Percentiles rank a stretch among this genome's conserved stretches.
These are phyloP conservation scores for Euclidium syriacum DNA, from an alignment of 345 rosid species.

Conservation along the genomic window DNA sequence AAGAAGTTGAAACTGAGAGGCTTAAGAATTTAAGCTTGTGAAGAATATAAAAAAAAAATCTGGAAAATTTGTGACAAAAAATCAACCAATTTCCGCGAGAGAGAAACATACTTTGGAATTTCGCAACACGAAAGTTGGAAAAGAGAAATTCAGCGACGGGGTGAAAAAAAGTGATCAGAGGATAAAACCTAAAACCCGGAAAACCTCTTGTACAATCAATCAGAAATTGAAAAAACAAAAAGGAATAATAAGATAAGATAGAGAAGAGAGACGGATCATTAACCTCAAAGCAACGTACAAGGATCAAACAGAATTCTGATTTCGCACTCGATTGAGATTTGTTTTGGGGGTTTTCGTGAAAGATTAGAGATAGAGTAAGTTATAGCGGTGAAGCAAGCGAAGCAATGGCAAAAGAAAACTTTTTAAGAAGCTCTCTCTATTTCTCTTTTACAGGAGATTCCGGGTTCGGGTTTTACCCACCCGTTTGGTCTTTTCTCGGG, in stretches of 20 bases:
- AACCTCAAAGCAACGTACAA: constrained; percentile 29
- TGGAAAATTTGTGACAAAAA: neutral
- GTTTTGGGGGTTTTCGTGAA: constrained; percentile 16
- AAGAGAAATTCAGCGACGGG: neutral
- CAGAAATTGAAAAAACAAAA: neutral
- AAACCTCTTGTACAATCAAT: constrained; percentile 22
- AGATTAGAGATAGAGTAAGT: constrained; percentile 9
- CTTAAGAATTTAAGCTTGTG: neutral
- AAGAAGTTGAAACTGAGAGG: neutral
- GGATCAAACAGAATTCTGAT: constrained; percentile 5
- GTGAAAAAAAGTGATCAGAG: constrained; percentile 9
- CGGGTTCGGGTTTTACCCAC: constrained; percentile 17
- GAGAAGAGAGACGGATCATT: constrained; percentile 12
- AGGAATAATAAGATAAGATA: neutral
- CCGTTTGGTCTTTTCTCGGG: neutral
- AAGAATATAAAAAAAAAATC: neutral
- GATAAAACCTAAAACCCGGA: constrained; percentile 24
- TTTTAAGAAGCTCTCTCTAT: constrained; percentile 12
- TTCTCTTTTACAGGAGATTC: neutral
- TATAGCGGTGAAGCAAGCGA: constrained; percentile 27
- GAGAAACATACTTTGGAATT: constrained; percentile 9
- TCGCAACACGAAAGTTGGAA: constrained; percentile 6
- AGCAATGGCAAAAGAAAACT: constrained; percentile 7
- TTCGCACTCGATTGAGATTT: constrained; percentile 19
- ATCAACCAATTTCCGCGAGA: neutral